Base-by-base conservation (phyloP, 345 rosid species). In the Balakata baccata region DNA sequence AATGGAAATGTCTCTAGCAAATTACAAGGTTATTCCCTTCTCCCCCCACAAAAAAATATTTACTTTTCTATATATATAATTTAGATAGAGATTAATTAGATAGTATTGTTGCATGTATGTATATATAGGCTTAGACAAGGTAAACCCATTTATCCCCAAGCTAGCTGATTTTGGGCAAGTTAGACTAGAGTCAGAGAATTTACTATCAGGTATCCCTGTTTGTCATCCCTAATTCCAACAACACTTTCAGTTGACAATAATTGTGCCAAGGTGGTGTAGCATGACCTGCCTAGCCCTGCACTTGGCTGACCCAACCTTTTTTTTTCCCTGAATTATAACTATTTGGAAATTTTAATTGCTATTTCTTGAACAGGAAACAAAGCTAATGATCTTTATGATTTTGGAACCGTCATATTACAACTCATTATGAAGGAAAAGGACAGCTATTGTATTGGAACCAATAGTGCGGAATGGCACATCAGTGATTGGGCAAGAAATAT, bases 111-210 rank as follows among this genome's bases (percentile, higher is more conserved):
- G n/a, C n/a, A n/a, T n/a, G 0, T 43, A 43, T 52, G 18, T 25
- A 23, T 59, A 0, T 22, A 3, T 10, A 73, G 76, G 23, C 1
- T 17, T 73, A 1, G 77, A 74, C 45, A 58, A 57, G 77, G 77
- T 74, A 7, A 61, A 16, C 39, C 18, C 1, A 20, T 66, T 57
- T 37, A 67, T 34, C 10, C 77, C 77, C 37, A 74, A 74, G 47
- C 38, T 74, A 37, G 53, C 72, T 11, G 77, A 74, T 61, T 74
- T 74, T 12, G 77, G 77, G 29, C 66, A 22, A 0, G 67, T 74
- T 45, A 66, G 51, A 37, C 22, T 17, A 34, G 66, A 66, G 22
- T 72, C 59, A 47, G 49, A 45, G 7, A 6, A 20, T 29, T 11
- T 37, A 47, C 10, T 4, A 5, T 46, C 70, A 66, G 56, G 72